Evolutionary conservation across 2,329 filamentous ascomycete genomes (phyloP).

Genomic region (Pseudocercospora pini-densiflorae): DNA sequence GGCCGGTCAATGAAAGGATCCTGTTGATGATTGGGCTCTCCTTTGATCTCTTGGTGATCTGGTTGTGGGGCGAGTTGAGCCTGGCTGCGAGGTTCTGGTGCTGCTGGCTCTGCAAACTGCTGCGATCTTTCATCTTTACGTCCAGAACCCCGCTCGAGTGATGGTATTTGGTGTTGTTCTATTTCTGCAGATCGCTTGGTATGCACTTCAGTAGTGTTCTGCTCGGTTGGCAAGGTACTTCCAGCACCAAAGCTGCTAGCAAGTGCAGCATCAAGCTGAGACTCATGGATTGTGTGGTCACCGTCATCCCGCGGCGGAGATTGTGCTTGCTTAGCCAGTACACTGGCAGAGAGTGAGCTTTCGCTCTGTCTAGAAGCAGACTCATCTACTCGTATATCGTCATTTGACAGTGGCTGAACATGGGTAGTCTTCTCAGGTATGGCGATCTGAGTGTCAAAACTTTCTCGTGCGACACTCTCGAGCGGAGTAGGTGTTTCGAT

Average conservation of each 20-base stretch:
- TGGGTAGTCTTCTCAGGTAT: not conserved
- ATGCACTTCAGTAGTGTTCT: not conserved
- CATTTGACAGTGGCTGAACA: not conserved
- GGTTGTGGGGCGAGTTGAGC: not conserved
- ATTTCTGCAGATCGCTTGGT: not conserved
- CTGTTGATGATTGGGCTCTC: not conserved
- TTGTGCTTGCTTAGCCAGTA: not conserved
- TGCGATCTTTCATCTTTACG: not conserved
- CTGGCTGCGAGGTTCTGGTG: not conserved
- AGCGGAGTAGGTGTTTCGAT: conserved; percentile 20
- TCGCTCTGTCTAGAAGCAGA: not conserved
- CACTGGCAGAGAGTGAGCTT: not conserved
- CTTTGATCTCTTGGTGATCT: not conserved
- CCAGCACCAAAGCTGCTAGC: not conserved
- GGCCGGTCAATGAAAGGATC: not conserved
- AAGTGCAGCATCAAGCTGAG: conserved; percentile 1
- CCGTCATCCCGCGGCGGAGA: not conserved
- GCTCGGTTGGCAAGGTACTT: not conserved
- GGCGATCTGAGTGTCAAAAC: not conserved
- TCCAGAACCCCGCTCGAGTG: not conserved
- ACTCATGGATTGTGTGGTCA: conserved; percentile 1
- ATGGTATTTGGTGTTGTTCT: not conserved
- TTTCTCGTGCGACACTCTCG: conserved; percentile 1
- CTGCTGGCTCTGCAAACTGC: not conserved
- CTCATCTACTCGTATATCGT: not conserved